Conservation (phyloP, 2,329 filamentous ascomycete species). For the Atkinsonella texensis region DNA sequence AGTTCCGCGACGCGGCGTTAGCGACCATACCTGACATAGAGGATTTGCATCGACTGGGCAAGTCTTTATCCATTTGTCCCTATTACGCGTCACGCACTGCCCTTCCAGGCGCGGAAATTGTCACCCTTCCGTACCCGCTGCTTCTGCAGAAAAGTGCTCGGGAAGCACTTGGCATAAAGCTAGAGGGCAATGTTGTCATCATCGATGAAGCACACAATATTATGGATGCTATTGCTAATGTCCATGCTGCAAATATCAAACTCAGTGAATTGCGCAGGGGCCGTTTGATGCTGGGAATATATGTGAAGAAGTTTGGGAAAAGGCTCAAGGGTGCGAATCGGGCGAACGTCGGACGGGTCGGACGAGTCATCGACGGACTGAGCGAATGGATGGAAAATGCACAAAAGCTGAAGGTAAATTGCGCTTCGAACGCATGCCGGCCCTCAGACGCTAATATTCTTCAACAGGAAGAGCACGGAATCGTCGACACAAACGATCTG, state of each 20-base stretch:
- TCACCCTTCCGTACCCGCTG: conserved; percentile 86
- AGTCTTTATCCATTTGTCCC: conserved; percentile 70
- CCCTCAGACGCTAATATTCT: not conserved
- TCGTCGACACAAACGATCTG: conserved; percentile 58
- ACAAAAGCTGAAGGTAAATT: conserved; percentile 28
- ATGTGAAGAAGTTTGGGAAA: conserved; percentile 80
- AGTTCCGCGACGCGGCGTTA: conserved; percentile 75
- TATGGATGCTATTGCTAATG: conserved; percentile 84
- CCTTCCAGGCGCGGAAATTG: conserved; percentile 74
- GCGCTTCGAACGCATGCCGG: not conserved
- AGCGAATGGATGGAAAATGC: conserved; percentile 52
- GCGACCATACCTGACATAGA: conserved; percentile 89
- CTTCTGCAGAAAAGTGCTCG: conserved; percentile 77
- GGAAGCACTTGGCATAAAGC: conserved; percentile 73
- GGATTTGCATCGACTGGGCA: conserved; percentile 69
- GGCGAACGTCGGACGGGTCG: conserved; percentile 79
- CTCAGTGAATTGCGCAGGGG: conserved; percentile 62
- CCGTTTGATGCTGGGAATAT: conserved; percentile 63
- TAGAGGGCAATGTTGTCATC: conserved; percentile 84
- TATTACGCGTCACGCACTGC: conserved; percentile 91
- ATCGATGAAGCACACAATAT: conserved; percentile 97
- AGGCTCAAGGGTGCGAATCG: conserved; percentile 82
- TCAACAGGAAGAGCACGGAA: conserved; percentile 42
- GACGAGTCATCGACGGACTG: conserved; percentile 71
- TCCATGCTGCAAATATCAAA: conserved; percentile 68